A percentile compares a stretch with the other conserved stretches of the same genome.
Conservation (phyloP, 108 stramenopile species). For the Phaeodactylum tricornutum region DNA sequence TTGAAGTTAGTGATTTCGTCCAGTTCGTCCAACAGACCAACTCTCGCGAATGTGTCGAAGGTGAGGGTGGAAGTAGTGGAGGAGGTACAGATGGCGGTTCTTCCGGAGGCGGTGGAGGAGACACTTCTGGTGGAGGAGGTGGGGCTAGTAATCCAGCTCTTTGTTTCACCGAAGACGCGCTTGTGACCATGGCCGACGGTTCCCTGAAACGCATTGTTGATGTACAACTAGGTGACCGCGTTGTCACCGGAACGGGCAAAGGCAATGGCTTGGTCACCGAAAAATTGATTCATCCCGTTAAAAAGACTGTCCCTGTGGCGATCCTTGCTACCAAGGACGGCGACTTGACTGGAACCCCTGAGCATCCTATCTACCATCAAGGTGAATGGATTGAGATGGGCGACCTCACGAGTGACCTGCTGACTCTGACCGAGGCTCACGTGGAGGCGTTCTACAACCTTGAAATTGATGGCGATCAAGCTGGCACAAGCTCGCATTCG, state of each 20-base stretch:
- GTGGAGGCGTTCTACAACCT: constrained; percentile 25
- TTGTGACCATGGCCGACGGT: constrained; percentile 21
- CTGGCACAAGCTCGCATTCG: constrained; percentile 6
- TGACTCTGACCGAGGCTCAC: constrained; percentile 3
- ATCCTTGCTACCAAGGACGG: constrained; percentile 10
- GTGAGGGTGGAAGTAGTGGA: neutral
- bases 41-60: constrained; percentile 14
- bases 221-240: constrained; percentile 10
- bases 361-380: constrained; percentile 14
- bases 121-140: neutral
- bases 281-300: constrained; percentile 11
- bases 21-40: constrained; percentile 13
- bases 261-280: constrained; percentile 18
- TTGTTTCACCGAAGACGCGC: constrained; percentile 13
- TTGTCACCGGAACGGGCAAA: constrained; percentile 9
- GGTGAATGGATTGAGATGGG: constrained; percentile 13
- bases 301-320: constrained; percentile 4
- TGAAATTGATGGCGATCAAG: constrained; percentile 19
- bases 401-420: neutral
- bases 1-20: constrained; percentile 8
- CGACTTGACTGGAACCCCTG: constrained; percentile 19
- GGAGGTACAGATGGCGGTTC: constrained; percentile 1
- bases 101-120: constrained; percentile 3
- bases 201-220: constrained; percentile 6
- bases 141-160: constrained; percentile 2